These are phyloP conservation scores for Hyaloperonospora arabidopsidis DNA, from an alignment of 352 stramenopile genomes.

Conservation along the genomic window DNA sequence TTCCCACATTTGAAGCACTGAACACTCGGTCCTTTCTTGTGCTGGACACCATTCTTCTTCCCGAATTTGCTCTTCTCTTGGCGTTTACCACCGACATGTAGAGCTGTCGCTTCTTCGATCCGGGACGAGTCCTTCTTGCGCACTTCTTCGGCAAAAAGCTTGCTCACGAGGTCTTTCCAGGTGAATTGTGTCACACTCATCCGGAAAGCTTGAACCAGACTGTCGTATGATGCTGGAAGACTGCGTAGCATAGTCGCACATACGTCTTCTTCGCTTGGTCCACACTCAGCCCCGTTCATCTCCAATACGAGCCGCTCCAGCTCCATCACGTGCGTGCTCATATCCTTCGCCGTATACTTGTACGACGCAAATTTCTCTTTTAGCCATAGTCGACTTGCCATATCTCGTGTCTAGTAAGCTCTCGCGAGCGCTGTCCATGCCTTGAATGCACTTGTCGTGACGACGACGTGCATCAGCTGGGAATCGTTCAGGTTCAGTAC, in stretches of 20 bases:
- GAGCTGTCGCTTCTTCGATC: no score
- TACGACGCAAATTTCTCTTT: conserved; percentile 1
- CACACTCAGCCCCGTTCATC: background rate
- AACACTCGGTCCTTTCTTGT: background rate
- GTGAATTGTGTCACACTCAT: background rate
- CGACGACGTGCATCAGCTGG: no score
- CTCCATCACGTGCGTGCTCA: background rate
- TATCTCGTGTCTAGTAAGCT: background rate
- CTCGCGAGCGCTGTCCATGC: no score
- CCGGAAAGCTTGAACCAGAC: background rate
- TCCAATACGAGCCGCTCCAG: background rate
- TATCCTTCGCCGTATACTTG: background rate
- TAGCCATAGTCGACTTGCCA: no score
- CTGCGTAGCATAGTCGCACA: background rate
- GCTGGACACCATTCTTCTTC: background rate
- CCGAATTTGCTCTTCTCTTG: no score
- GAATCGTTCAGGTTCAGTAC: no score
- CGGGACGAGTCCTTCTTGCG: no score
- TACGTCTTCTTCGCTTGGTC: background rate
- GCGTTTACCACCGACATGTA: no score
- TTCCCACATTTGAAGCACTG: no score
- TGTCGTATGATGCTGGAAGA: no score
- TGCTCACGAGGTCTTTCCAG: conserved; percentile 2
- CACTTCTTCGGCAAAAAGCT: background rate
- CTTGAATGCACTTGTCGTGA: no score